Conservation (phyloP, 371 early-diverging fungal species). For the Apophysomyces ossiformis region DNA sequence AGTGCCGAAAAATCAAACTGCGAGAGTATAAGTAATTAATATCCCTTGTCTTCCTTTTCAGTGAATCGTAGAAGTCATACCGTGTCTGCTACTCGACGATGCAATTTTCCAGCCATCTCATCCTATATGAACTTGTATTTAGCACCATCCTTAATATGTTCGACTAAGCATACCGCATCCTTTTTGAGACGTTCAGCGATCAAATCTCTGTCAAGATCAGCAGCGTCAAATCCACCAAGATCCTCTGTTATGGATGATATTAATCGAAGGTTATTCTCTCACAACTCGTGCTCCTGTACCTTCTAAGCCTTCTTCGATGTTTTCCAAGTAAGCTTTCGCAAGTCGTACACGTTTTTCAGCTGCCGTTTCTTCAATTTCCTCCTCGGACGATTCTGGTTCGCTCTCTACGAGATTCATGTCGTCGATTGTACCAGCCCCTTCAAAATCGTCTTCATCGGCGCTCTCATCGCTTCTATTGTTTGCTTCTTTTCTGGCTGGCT, state of each 20-base stretch:
- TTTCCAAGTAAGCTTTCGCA: slow-evolving; percentile 88
- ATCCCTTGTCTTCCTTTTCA: neutral
- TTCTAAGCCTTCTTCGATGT: slow-evolving; percentile 67
- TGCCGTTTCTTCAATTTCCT: slow-evolving; percentile 78
- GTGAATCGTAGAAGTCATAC: slow-evolving; percentile 25
- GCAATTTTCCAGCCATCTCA: slow-evolving; percentile 57
- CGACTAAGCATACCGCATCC: slow-evolving; percentile 72
- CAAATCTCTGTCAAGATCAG: slow-evolving; percentile 89
- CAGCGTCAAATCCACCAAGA: slow-evolving; percentile 85
- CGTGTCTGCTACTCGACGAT: slow-evolving; percentile 55
- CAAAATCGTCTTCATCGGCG: slow-evolving; percentile 42
- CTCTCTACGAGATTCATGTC: slow-evolving; percentile 49
- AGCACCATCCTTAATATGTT: neutral
- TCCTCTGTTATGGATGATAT: slow-evolving; percentile 43
- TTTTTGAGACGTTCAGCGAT: slow-evolving; percentile 86
- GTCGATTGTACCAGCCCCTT: slow-evolving; percentile 57
- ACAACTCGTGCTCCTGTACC: slow-evolving; percentile 41
- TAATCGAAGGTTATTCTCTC: neutral
- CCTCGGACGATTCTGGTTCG: slow-evolving; percentile 64
- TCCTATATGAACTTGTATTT: slow-evolving; percentile 33
- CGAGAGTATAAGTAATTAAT: neutral
- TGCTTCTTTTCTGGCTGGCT: neutral
- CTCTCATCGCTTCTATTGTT: slow-evolving; percentile 31
- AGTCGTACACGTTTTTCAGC: slow-evolving; percentile 92
- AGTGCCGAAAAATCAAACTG: slow-evolving; percentile 55